Percentiles rank a stretch among this genome's conserved stretches.
These are phyloP conservation scores for Quercus cerris DNA, from an alignment of 306 rosid species.

Conservation along the genomic window DNA sequence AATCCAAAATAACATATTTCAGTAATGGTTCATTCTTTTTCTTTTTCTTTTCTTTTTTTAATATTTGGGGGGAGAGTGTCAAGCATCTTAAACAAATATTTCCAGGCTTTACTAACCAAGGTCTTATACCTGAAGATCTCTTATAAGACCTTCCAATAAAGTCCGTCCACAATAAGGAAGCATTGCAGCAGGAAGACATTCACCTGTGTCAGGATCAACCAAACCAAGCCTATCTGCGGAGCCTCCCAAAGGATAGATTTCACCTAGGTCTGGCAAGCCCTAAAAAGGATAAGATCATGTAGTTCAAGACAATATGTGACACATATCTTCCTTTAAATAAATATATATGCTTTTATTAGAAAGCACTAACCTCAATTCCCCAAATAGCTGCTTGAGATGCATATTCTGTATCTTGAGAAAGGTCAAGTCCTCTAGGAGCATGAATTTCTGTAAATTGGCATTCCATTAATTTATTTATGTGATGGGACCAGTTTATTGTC, in stretches of 20 bases:
- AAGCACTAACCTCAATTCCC: constrained; percentile 89
- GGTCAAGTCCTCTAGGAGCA: constrained; percentile 76
- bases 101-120: constrained; percentile 22
- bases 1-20: neutral
- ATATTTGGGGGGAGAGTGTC: neutral
- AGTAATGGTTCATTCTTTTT: constrained; percentile 14
- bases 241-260: constrained; percentile 98
- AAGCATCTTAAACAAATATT: constrained; percentile 17
- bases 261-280: constrained; percentile 98
- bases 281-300: constrained; percentile 49
- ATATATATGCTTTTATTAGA: constrained; percentile 1
- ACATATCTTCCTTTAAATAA: constrained; percentile 1
- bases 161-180: constrained; percentile 94
- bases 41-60: neutral
- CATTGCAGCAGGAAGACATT: constrained; percentile 98
- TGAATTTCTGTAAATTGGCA: constrained; percentile 66
- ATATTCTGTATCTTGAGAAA: constrained; percentile 71
- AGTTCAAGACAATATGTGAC: constrained; percentile 33
- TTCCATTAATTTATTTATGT: constrained; percentile 41
- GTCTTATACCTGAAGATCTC: constrained; percentile 95
- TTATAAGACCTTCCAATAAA: constrained; percentile 90
- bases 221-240: constrained; percentile 94
- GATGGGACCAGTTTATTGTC: constrained; percentile 44
- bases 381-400: constrained; percentile 95
- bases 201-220: constrained; percentile 83